Base-by-base conservation (phyloP, 805 yeast species). In the Kodamaea kakaduensis region DNA sequence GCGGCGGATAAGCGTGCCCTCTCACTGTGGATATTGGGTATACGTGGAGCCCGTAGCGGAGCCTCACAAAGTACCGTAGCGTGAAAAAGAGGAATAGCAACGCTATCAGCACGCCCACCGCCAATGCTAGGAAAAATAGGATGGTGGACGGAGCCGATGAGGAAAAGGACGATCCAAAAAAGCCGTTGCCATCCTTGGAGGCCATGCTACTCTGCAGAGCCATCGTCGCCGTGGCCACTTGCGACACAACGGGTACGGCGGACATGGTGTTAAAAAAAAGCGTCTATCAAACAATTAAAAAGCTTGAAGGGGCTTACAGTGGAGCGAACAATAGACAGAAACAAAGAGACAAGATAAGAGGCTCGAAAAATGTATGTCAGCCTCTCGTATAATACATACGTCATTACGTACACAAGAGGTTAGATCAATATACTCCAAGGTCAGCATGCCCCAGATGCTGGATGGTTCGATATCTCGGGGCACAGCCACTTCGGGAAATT, bases 71-170 rank as follows among this genome's bases (percentile, higher is more conserved):
- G 52, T 80, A 78, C 32, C 84, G 58, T 34, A 75, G 49, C 8
- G 84, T 75, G 64, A 80, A 78, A 56, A 77, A 77, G 6, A 77
- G 44, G 46, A 80, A 77, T 17, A 77, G 51, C 0, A 65, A 14
- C 4, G 84, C 83, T 25, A 78, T 77, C 15, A 71, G 49, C 9
- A 77, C 71, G 3, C 84, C 85, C 9, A 78, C 74, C 1, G 80
- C 73, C 22, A 80, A 63, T 1, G 85, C 84, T 9, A 80, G 57
- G 54, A 78, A 77, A 55, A 80, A 80, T 19, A 80, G 58, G 22
- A 78, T 77, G 1, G 83, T 77, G 1, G 84, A 75, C 1, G 84
- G 84, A 22, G 73, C 64, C 17, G 39, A 31, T 8, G 35, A 18
- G n/a, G 22, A 23, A 25, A 36, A 36, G 2, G 38, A 25, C 6